These are phyloP conservation scores for Myriosclerotinia curreyana DNA, from an alignment of 2,329 filamentous ascomycete genomes.

Conservation along the genomic window DNA sequence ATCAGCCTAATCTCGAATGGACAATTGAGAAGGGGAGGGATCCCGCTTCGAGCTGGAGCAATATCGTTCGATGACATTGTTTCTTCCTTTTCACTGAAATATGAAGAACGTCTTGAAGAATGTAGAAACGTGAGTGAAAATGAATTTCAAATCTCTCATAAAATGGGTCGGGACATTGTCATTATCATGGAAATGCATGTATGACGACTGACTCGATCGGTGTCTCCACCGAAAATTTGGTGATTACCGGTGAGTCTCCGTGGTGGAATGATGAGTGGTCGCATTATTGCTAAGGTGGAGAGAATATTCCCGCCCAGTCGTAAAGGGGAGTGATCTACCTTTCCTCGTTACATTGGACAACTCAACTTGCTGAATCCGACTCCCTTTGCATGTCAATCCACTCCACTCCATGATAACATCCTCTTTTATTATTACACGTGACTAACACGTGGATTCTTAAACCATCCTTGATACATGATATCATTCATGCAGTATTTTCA, in stretches of 20 bases:
- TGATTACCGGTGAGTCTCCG: conserved; percentile 16
- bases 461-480: background rate
- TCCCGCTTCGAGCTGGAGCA: conserved; percentile 4
- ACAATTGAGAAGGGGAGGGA: conserved; percentile 18
- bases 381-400: conserved; percentile 4
- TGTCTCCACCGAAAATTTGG: conserved; percentile 19
- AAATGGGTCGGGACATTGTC: conserved; percentile 3
- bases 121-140: conserved; percentile 11
- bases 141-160: conserved; percentile 9
- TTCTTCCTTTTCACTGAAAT: background rate
- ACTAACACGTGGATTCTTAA: background rate
- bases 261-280: conserved; percentile 19
- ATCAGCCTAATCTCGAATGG: conserved; percentile 21
- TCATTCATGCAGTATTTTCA: background rate
- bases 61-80: conserved; percentile 7
- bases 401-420: background rate
- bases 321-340: conserved; percentile 15
- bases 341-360: conserved; percentile 8
- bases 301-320: conserved; percentile 11
- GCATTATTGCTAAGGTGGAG: conserved; percentile 15
- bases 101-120: background rate
- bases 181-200: conserved; percentile 18
- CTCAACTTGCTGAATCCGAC: conserved; percentile 1
- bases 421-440: background rate
- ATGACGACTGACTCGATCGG: conserved; percentile 22